These are phyloP conservation scores for Hypoxylon sp. DNA, from an alignment of 2,329 filamentous ascomycete genomes.

Conservation along the genomic window DNA sequence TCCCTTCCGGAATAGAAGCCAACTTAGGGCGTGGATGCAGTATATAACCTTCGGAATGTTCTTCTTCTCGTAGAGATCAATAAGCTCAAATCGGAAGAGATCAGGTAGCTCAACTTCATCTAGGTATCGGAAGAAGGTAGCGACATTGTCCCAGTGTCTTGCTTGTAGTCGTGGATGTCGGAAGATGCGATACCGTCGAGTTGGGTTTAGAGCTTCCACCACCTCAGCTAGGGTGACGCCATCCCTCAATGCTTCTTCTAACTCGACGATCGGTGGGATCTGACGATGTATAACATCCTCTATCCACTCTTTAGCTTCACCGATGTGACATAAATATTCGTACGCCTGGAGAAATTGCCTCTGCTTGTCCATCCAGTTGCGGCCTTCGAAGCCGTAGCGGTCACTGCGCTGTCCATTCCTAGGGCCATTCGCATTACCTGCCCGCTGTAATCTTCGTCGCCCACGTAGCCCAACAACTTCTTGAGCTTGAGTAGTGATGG, in stretches of 20 bases:
- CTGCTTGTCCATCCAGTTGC: constrained; percentile 99
- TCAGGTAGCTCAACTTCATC: constrained; percentile 94
- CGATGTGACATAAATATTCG: constrained; percentile 98
- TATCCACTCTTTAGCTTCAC: constrained; percentile 99
- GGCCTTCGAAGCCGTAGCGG: constrained; percentile 80
- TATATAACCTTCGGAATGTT: constrained; percentile 99
- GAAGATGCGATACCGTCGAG: constrained; percentile 85
- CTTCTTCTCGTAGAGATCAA: constrained; percentile 99
- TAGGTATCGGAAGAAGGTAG: constrained; percentile 93
- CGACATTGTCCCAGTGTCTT: constrained; percentile 97
- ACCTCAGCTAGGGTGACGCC: constrained; percentile 96
- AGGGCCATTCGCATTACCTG: constrained; percentile 66
- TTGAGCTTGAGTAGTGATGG: constrained; percentile 81
- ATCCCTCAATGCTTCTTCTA: constrained; percentile 92
- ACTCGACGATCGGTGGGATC: constrained; percentile 91
- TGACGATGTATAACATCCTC: constrained; percentile 66
- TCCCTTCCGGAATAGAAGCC: constrained; percentile 95
- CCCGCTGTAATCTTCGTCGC: constrained; percentile 84
- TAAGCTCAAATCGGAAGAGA: constrained; percentile 95
- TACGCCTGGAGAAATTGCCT: constrained; percentile 96
- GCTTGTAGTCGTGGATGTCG: constrained; percentile 88
- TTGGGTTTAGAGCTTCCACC: constrained; percentile 88
- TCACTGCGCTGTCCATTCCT: constrained; percentile 61
- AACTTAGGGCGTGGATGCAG: constrained; percentile 96
- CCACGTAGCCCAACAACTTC: constrained; percentile 92